Base-by-base conservation (phyloP, 1,139 yeast species). In the Hanseniaspora uvarum region DNA sequence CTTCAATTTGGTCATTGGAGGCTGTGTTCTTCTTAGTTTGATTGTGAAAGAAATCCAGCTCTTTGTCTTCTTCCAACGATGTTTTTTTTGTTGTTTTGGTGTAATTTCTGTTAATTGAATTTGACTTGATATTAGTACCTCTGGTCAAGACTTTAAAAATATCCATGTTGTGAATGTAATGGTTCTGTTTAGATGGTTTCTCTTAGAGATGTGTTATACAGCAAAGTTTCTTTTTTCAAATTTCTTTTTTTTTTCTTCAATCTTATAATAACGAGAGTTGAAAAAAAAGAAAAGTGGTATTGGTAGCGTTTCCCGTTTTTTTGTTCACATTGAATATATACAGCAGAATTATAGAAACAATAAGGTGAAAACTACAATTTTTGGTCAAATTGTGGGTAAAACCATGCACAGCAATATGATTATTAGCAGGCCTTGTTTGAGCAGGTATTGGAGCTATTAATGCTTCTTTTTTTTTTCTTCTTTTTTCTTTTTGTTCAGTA, bases 71-170 rank as follows among this genome's bases (percentile, higher is more conserved):
- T 45, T 53, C 53, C 11, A 26, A 12, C 4, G 50, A 26, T 5
- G 43, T 18, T 44, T 53, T 53, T 28, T 53, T 48, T 5, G 19
- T 44, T 4, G 31, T 34, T 24, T 48, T 48, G 18, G 16, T 30
- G 1, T 26, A 43, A 40, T 75, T 68, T 64, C 81, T 80, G 64
- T 80, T 81, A 6, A 33, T 37, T 31, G 43, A 26, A n/a, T 36
- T 36, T 4, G 33, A 18, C 37, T 44, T 49, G 53, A 89, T 71
- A 23, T 81, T 75, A 0, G 96, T 95, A 21, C 97, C 97, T 64
- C 96, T 74, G 1, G 88, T 75, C 51, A 92, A 75, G 4, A 92
- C 81, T 62, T 87, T 75, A 66, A 92, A 89, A 59, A 89, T 83
- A 71, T 92, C 98, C 98, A 92, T 89, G 1, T 12, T 34, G 8